Percentiles rank a stretch among this genome's conserved stretches.
Evolutionary conservation across 2,329 filamentous ascomycete species (phyloP).

Genomic region (Claviceps humidiphila): DNA sequence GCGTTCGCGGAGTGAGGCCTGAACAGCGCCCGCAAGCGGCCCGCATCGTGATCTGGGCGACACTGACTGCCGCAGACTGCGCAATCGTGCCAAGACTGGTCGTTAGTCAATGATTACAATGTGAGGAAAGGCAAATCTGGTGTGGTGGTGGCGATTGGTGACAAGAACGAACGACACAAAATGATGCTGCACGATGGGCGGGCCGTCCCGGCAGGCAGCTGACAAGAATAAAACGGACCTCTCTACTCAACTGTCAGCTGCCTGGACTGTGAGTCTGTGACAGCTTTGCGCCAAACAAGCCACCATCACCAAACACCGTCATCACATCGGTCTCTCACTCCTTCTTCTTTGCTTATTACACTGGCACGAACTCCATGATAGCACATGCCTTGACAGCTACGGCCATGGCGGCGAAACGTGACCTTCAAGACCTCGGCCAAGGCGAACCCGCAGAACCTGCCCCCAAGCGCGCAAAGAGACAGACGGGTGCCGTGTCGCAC

Average conservation of each 20-base stretch:
- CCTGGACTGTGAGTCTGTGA: too few relatives aligned
- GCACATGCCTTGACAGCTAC: not conserved
- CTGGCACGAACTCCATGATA: not conserved
- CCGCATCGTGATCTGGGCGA: conserved; percentile 12
- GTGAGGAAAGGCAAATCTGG: not conserved
- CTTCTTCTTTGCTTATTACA: not conserved
- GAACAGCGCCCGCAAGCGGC: conserved; percentile 17
- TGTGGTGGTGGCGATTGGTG: not conserved
- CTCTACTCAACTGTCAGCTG: too few relatives aligned
- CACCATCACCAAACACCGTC: not conserved
- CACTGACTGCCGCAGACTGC: not conserved
- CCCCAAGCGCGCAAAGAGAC: conserved; percentile 14
- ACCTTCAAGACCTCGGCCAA: conserved; percentile 17
- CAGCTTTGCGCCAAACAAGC: not conserved
- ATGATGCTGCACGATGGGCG: not conserved
- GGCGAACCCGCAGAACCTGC: conserved; percentile 14
- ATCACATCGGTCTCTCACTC: not conserved
- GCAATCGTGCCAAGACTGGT: not conserved
- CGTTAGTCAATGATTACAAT: not conserved
- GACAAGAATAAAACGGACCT: not conserved
- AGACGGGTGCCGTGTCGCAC: conserved; percentile 18
- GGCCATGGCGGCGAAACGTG: conserved; percentile 24
- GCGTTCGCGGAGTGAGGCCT: conserved; percentile 2
- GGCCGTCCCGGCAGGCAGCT: not conserved
- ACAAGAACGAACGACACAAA: not conserved